Evolutionary conservation across 2,329 filamentous ascomycete species (phyloP).

Genomic region (Paecilomyces variotii): DNA sequence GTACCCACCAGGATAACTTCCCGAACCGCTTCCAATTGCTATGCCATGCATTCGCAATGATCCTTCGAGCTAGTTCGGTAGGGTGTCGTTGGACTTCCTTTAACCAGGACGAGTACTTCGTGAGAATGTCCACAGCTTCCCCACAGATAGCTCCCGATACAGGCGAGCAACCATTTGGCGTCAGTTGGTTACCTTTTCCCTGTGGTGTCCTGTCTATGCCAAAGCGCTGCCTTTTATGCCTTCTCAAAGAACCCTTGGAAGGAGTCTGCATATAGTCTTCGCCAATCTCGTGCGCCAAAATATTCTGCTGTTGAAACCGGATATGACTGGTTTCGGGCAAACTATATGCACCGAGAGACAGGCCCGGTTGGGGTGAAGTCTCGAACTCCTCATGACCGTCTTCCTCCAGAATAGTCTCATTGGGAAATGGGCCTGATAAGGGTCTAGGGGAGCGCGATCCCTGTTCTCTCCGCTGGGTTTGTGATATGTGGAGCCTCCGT

Average conservation of each 20-base stretch:
- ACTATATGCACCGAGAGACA: neutral
- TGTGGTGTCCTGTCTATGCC: neutral
- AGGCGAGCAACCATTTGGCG: neutral
- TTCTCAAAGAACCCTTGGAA: neutral
- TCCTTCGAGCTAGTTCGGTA: constrained; percentile 18
- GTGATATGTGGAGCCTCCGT: constrained; percentile 3
- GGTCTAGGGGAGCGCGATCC: neutral
- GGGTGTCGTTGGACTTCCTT: constrained; percentile 12
- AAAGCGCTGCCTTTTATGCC: neutral
- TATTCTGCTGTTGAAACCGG: neutral
- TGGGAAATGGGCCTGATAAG: neutral
- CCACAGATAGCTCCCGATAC: neutral
- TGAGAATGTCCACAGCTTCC: constrained; percentile 8
- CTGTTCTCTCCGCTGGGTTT: neutral
- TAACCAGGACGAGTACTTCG: constrained; percentile 13
- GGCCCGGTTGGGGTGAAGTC: neutral
- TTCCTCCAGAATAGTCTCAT: neutral
- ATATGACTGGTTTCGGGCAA: neutral
- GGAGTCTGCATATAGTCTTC: neutral
- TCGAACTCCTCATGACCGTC: neutral
- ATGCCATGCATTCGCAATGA: constrained; percentile 27
- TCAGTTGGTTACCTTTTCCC: neutral
- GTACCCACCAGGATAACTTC: constrained; percentile 28
- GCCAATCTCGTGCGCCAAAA: neutral
- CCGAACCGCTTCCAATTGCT: constrained; percentile 22